These are phyloP conservation scores for Protostelium mycophagum DNA, from an alignment of 78 protist genomes.

Conservation along the genomic window DNA sequence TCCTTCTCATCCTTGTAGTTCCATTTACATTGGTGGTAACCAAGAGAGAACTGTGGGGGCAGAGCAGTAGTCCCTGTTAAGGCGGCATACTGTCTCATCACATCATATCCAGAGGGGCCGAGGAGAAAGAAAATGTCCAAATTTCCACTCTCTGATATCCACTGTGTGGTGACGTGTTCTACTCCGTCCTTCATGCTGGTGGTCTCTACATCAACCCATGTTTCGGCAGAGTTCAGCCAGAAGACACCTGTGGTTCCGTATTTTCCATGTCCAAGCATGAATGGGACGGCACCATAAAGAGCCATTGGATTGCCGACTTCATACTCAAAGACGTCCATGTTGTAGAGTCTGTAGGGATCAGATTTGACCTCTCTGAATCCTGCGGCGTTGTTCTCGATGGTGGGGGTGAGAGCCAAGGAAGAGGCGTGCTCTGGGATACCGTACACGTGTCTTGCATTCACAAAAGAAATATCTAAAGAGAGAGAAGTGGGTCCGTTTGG, in stretches of 20 bases:
- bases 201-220: conserved; percentile 78
- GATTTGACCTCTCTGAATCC: not conserved
- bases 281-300: conserved; percentile 94
- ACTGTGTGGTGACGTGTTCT: conserved; percentile 61
- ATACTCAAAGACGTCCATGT: conserved; percentile 94
- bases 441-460: conserved; percentile 59
- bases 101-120: conserved; percentile 72
- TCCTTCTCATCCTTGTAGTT: conserved; percentile 88
- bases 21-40: conserved; percentile 99
- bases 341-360: conserved; percentile 93
- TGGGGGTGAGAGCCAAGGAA: conserved; percentile 50
- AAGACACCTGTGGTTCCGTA: conserved; percentile 61
- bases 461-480: conserved; percentile 73
- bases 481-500: conserved; percentile 71
- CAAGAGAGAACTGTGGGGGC: conserved; percentile 92
- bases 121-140: conserved; percentile 86
- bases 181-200: not conserved
- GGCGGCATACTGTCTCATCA: conserved; percentile 67
- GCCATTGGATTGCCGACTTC: conserved; percentile 87
- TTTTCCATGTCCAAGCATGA: conserved; percentile 76
- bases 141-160: conserved; percentile 86
- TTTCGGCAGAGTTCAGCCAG: conserved; percentile 95
- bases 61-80: conserved; percentile 87
- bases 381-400: not conserved
- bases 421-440: conserved; percentile 93